A percentile compares a stretch with the other conserved stretches of the same genome.
Conservation (phyloP, 2,329 filamentous ascomycete genomes). For the Penicillium sp. region DNA sequence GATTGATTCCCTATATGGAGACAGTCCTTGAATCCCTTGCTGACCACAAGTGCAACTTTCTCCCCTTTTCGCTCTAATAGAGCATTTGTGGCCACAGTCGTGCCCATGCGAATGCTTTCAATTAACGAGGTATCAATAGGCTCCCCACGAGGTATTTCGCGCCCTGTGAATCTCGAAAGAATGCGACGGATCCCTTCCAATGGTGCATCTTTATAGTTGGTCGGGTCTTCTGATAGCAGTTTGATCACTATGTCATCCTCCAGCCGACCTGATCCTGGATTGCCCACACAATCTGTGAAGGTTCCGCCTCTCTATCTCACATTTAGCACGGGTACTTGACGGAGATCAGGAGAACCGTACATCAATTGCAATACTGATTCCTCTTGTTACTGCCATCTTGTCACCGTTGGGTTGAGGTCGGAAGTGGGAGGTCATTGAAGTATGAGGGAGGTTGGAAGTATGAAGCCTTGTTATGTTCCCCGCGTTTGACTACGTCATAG, state of each 20-base stretch:
- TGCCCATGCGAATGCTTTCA: slow-evolving; percentile 93
- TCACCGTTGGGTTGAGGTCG: too few species aligned
- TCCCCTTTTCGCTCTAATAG: slow-evolving; percentile 88
- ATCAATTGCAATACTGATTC: slow-evolving; percentile 28
- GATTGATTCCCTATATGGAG: slow-evolving; percentile 89
- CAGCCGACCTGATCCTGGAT: slow-evolving; percentile 59
- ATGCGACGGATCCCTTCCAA: slow-evolving; percentile 88
- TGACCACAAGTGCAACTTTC: slow-evolving; percentile 83
- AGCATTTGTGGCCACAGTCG: slow-evolving; percentile 91
- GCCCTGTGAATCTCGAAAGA: slow-evolving; percentile 72
- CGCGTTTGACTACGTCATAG: too few species aligned
- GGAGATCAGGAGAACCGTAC: slow-evolving; percentile 4
- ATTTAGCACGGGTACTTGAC: neutral
- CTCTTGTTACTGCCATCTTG: slow-evolving; percentile 1
- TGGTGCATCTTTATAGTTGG: slow-evolving; percentile 88
- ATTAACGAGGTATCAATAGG: slow-evolving; percentile 80
- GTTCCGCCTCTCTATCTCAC: slow-evolving; percentile 23
- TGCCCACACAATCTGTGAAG: slow-evolving; percentile 27
- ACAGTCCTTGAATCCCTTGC: slow-evolving; percentile 84
- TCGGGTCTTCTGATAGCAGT: slow-evolving; percentile 84
- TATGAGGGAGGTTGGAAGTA: too few species aligned
- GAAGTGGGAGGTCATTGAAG: too few species aligned
- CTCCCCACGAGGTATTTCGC: slow-evolving; percentile 77
- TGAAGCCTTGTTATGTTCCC: too few species aligned
- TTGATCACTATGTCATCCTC: slow-evolving; percentile 81